Percentiles rank a stretch among this genome's conserved stretches.
These are phyloP conservation scores for Kluyveromyces dobzhanskii DNA, from an alignment of 805 yeast species.

Conservation along the genomic window DNA sequence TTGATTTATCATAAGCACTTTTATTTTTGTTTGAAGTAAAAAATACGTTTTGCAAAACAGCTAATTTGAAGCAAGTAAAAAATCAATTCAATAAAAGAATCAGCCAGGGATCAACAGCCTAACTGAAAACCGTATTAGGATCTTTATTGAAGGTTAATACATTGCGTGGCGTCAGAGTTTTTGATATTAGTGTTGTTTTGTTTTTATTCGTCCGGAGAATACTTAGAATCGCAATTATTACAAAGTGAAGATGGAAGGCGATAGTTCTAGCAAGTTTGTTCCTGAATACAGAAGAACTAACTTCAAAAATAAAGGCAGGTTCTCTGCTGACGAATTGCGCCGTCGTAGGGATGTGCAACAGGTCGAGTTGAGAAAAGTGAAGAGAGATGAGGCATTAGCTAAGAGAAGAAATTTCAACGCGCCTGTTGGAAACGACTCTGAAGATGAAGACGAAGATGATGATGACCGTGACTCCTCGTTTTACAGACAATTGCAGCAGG, in stretches of 20 bases:
- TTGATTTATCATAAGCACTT: too few species aligned
- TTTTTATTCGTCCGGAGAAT: too few species aligned
- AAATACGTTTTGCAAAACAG: too few species aligned
- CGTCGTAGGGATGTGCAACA: constrained; percentile 97
- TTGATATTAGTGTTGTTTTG: too few species aligned
- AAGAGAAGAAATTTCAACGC: constrained; percentile 78
- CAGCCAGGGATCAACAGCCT: too few species aligned
- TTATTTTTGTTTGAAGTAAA: too few species aligned
- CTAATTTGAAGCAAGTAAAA: too few species aligned
- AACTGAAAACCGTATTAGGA: too few species aligned
- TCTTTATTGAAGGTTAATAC: too few species aligned
- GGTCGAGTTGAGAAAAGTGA: constrained; percentile 91
- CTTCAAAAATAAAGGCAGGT: constrained; percentile 89
- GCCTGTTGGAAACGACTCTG: constrained; percentile 43
- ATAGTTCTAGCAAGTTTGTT: constrained; percentile 54
- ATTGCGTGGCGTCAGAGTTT: too few species aligned
- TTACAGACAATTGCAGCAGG: constrained; percentile 45
- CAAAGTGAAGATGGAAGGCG: constrained; percentile 47
- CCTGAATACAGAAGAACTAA: constrained; percentile 97
- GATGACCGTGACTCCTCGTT: constrained; percentile 30
- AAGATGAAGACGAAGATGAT: constrained; percentile 37
- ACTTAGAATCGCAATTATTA: too few species aligned
- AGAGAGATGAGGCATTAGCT: constrained; percentile 88
- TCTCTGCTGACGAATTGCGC: constrained; percentile 91
- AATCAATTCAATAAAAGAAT: too few species aligned